These are phyloP conservation scores for Blastobotrys persicus DNA, from an alignment of 1,139 yeast species.

Conservation along the genomic window DNA sequence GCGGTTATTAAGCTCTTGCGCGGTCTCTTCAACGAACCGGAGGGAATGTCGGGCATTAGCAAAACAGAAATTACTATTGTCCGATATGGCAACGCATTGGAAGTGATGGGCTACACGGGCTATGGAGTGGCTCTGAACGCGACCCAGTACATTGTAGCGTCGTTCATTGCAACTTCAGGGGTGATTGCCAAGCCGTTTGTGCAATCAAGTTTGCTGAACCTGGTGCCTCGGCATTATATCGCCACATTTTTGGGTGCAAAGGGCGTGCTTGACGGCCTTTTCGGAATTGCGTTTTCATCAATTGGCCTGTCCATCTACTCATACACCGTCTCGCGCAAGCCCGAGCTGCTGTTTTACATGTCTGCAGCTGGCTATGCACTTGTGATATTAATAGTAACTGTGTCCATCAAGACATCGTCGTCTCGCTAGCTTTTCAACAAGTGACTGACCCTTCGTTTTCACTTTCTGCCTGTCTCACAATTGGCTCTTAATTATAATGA, in stretches of 20 bases:
- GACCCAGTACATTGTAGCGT: conserved; percentile 20
- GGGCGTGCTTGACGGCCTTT: conserved; percentile 25
- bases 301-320: conserved; percentile 24
- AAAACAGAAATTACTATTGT: conserved; percentile 21
- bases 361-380: conserved; percentile 24
- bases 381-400: conserved; percentile 17
- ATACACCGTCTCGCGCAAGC: conserved; percentile 24
- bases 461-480: background rate
- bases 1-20: conserved; percentile 16
- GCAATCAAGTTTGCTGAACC: conserved; percentile 24
- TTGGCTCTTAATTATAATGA: too few species aligned
- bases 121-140: conserved; percentile 23
- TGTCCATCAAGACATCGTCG: background rate
- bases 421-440: too few species aligned
- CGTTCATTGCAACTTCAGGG: conserved; percentile 27
- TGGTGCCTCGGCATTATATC: conserved; percentile 21
- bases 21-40: conserved; percentile 13
- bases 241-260: conserved; percentile 28
- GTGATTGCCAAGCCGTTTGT: conserved; percentile 28
- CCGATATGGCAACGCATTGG: conserved; percentile 23
- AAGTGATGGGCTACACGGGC: conserved; percentile 25
- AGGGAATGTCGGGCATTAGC: conserved; percentile 14
- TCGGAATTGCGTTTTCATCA: conserved; percentile 21
- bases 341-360: conserved; percentile 23
- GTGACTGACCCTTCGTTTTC: background rate